phyloP scores from a whole-genome alignment of 1,284 basidiomycete species.

The Ustanciosporium gigantosporum region DNA sequence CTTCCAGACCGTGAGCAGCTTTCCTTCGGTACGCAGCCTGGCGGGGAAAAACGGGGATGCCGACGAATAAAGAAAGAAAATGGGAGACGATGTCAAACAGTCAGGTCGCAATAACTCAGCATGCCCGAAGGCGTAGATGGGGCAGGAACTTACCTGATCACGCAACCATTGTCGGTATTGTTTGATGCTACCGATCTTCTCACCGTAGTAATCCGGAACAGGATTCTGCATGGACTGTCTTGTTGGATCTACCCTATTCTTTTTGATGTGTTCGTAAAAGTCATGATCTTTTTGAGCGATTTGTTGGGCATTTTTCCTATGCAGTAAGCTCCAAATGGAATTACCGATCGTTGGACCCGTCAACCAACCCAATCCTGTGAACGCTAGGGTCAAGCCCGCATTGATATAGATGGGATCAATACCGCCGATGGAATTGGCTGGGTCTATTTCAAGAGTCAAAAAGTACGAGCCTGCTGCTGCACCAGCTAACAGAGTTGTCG shows the following conservation, averaged over 20 bases:
- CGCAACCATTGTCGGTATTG: constrained; percentile 59
- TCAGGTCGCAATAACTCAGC: too few relatives aligned
- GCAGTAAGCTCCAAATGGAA: constrained; percentile 45
- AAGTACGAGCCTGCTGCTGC: constrained; percentile 51
- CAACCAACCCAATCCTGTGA: constrained; percentile 54
- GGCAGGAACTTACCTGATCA: constrained; percentile 42
- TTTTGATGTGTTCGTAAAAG: constrained; percentile 53
- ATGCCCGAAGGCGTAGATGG: background rate
- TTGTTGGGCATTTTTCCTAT: constrained; percentile 41
- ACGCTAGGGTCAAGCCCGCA: constrained; percentile 49
- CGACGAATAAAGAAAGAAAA: background rate
- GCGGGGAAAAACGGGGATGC: background rate
- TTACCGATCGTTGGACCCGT: constrained; percentile 51
- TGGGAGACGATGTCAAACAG: too few relatives aligned
- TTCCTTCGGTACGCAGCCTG: constrained; percentile 50
- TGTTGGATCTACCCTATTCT: constrained; percentile 50
- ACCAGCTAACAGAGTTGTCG: constrained; percentile 49
- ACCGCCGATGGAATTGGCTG: constrained; percentile 44
- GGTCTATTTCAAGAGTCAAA: constrained; percentile 52
- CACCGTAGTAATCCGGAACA: constrained; percentile 57
- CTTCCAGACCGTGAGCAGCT: constrained; percentile 46
- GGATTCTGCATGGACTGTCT: constrained; percentile 56
- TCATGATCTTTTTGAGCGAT: constrained; percentile 52
- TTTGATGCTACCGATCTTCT: constrained; percentile 55
- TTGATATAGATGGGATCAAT: constrained; percentile 55